Evolutionary conservation across 148 eudicot species (phyloP).

Genomic region (Drosera capensis): DNA sequence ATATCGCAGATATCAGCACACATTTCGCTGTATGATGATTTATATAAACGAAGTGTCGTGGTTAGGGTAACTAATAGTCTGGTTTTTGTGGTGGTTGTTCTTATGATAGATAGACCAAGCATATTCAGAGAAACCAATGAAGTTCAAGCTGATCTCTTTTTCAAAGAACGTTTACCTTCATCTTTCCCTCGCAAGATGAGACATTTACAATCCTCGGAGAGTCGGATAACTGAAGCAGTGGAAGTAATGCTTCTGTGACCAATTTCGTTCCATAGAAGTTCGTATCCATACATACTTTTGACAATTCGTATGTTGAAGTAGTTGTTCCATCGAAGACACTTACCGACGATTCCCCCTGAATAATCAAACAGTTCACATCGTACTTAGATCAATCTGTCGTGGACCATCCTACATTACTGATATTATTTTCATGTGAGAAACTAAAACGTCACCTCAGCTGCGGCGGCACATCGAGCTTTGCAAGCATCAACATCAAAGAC

Average conservation of each 20-base stretch:
- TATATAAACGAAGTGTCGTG: no score
- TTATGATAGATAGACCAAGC: no score
- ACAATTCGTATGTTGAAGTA: slow-evolving; percentile 11
- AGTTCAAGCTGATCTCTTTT: no score
- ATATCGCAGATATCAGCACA: no score
- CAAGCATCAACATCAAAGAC: slow-evolving; percentile 1
- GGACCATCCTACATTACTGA: neutral
- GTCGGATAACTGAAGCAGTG: slow-evolving; percentile 26
- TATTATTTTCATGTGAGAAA: neutral
- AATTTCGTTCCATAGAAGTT: slow-evolving; percentile 31
- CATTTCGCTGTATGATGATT: no score
- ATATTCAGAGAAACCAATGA: no score
- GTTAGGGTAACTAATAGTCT: no score
- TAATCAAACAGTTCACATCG: no score
- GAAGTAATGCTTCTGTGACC: slow-evolving; percentile 16
- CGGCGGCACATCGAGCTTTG: neutral
- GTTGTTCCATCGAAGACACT: neutral
- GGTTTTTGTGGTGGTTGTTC: no score
- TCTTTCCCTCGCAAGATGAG: slow-evolving; percentile 15
- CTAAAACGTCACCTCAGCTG: no score
- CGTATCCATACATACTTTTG: slow-evolving; percentile 23
- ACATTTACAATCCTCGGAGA: slow-evolving; percentile 28
- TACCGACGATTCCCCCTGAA: neutral
- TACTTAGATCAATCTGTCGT: neutral
- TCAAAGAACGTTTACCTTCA: no score